Evolutionary conservation across 495 filamentous ascomycete genomes (phyloP).

Genomic region (Bacidia gigantensis): DNA sequence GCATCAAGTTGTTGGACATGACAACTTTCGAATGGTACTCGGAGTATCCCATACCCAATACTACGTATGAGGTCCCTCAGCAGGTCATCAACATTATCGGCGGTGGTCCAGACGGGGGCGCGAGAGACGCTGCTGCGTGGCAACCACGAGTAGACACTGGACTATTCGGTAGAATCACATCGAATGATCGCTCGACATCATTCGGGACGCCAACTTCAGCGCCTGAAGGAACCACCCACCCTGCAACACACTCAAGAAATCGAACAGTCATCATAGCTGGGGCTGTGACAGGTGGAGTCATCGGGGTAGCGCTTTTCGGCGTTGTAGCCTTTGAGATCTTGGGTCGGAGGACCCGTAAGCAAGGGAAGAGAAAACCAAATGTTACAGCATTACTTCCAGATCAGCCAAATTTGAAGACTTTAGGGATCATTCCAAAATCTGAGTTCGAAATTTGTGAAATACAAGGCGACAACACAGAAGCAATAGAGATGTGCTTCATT

Average conservation of each 20-base stretch:
- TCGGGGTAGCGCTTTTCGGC: no score
- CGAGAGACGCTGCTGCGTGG: neutral
- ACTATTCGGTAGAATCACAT: neutral
- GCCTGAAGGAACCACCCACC: neutral
- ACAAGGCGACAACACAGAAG: neutral
- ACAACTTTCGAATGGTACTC: constrained; percentile 6
- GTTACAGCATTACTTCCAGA: neutral
- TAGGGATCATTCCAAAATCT: neutral
- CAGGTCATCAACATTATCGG: constrained; percentile 6
- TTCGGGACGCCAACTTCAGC: neutral
- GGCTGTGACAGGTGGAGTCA: no score
- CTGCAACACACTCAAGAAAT: neutral
- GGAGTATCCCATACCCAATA: neutral
- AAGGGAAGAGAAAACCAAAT: no score
- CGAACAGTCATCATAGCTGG: no score
- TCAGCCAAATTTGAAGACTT: neutral
- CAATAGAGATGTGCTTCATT: neutral
- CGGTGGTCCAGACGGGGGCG: constrained; percentile 1
- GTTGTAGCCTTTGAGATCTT: no score
- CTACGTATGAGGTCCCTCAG: neutral
- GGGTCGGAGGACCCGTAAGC: neutral
- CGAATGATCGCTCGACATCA: neutral
- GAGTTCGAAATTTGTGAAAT: neutral
- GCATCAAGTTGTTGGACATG: constrained; percentile 3
- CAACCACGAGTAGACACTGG: neutral